Evolutionary conservation across 768 basidiomycete species (phyloP), one percentile per base, ranked within the genome.

Genomic region (Brasilioporus rufonigricans): DNA sequence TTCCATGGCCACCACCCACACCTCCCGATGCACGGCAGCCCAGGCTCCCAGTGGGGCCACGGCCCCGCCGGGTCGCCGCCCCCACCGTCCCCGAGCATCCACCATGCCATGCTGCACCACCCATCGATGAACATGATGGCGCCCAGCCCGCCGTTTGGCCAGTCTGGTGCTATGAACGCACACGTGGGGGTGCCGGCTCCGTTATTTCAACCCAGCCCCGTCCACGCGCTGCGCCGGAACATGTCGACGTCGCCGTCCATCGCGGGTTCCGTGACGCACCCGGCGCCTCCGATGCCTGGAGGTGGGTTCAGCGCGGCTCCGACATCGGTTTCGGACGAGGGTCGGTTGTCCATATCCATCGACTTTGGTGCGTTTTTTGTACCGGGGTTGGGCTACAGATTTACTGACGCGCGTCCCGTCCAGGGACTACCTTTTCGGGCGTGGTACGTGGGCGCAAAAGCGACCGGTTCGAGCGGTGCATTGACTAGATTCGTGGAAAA

Each of bases 361-460:
- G 90, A 92, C 71, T 91, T 91, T 63, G 89, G 89, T 87, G 59
- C 56, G 79, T 18, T 41, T 44, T n/a, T 12, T 69, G n/a, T 19
- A 29, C 19, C 3, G 14, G 11, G 8, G 18, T 4, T 12, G 36
- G 14, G 11, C n/a, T 31, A 4, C 10, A 0, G 24, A 21, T 8
- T 16, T 16, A n/a, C 39, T 49, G 19, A 54, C 40, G 18, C 27
- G 43, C 39, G 41, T 19, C 41, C 23, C 26, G 10, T 29, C 39
- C 26, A 91, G 90, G 90, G 71, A 92, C 91, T 3, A 93, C 89
- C 5, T 92, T 91, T 72, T 91, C 90, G 24, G 91, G 91, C 56
- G 86, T 93, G 55, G 90, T 91, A 68, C 72, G 89, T 80, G 50
- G 51, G 33, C 19, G 7, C 19, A 5, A 4, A 1, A 3, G 2